phyloP scores from a whole-genome alignment of 163 green algal species.

The Chlorella variabilis region DNA sequence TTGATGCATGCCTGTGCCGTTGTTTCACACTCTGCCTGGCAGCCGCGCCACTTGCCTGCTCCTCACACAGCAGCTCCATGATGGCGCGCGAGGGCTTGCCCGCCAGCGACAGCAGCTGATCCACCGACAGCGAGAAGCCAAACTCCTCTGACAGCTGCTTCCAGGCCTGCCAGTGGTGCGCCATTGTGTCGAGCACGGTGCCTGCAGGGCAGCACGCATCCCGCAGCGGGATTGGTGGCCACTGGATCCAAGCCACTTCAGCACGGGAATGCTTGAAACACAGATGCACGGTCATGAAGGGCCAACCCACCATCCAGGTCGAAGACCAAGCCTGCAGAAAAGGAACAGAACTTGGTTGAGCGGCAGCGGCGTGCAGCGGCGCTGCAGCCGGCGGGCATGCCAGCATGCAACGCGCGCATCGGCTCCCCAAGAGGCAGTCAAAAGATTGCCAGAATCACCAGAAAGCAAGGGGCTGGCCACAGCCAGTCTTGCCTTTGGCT shows the following conservation, averaged over 20 bases:
- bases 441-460: background rate
- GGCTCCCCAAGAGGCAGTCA: too few species aligned
- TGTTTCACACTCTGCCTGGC: too few species aligned
- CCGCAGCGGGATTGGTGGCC: background rate
- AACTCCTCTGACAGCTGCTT: slow-evolving; percentile 34
- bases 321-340: slow-evolving; percentile 47
- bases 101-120: slow-evolving; percentile 37
- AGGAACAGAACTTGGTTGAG: too few species aligned
- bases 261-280: too few species aligned
- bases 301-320: slow-evolving; percentile 48
- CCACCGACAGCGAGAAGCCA: slow-evolving; percentile 23
- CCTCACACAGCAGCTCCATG: slow-evolving; percentile 33
- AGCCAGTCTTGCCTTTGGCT: slow-evolving; percentile 16
- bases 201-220: background rate
- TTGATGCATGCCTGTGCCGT: too few species aligned
- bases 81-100: slow-evolving; percentile 36
- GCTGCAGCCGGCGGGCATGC: background rate
- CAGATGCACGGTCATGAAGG: too few species aligned
- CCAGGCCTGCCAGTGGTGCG: slow-evolving; percentile 53
- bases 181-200: slow-evolving; percentile 49
- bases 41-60: too few species aligned
- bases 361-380: too few species aligned
- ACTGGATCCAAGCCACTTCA: too few species aligned
- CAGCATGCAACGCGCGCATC: background rate
- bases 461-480: too few species aligned